Conservation (phyloP, 2,329 filamentous ascomycete genomes). For the Pseudogymnoascus sp. region DNA sequence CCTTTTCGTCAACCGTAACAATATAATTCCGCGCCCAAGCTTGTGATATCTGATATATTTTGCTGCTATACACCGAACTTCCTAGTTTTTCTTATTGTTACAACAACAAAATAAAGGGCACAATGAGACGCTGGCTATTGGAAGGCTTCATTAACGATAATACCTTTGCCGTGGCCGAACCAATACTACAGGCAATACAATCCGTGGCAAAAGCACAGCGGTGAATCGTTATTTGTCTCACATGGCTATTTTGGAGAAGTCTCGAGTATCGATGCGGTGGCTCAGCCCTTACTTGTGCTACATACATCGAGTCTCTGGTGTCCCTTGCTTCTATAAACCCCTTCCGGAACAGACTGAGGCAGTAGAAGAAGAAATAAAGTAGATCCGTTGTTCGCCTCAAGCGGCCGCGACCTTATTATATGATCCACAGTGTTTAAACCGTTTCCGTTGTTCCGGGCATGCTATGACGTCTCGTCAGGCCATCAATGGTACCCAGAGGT, state of each 20-base stretch:
- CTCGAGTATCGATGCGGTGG: not conserved
- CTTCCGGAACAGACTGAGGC: not conserved
- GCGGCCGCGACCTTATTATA: not conserved
- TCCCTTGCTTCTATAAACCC: not conserved
- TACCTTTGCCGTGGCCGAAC: not conserved
- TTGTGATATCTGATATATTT: not conserved
- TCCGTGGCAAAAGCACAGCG: not conserved
- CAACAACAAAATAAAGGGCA: not conserved
- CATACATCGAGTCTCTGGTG: not conserved
- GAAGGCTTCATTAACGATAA: not conserved
- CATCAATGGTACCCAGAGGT: not conserved
- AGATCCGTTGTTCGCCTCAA: not conserved
- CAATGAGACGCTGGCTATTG: not conserved
- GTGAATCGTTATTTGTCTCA: not conserved
- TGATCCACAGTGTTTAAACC: constrained; percentile 3
- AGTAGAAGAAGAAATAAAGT: not conserved
- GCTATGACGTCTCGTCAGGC: not conserved
- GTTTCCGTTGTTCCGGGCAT: not conserved
- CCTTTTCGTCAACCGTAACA: constrained; percentile 4
- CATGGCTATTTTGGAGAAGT: not conserved
- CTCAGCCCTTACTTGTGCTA: not conserved
- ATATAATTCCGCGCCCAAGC: not conserved
- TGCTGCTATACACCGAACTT: not conserved
- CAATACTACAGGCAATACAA: not conserved
- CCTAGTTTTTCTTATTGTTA: not conserved